Evolutionary conservation across 2,329 filamentous ascomycete genomes (phyloP), one percentile per base, ranked within the genome.

Genomic region (Huntiella abstrusa): DNA sequence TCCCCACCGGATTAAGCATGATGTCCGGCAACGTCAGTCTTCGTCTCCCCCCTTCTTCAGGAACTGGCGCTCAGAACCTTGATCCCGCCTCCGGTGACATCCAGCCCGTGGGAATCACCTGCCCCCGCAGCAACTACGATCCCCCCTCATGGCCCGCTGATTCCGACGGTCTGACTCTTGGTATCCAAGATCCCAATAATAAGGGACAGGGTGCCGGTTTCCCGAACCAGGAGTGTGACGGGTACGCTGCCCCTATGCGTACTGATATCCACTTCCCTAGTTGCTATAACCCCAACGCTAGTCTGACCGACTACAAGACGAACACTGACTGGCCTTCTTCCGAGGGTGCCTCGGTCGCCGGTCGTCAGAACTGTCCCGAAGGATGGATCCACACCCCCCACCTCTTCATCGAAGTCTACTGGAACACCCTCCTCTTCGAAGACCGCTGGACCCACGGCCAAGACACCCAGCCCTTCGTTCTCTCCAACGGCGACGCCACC

Each of bases 1-100:
- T 85, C 64, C 83, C 82, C 8, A 57, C 68, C 7, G 79, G 77
- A 15, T 69, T 88, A 53, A 73, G 77, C 56, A 83, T 88, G 66
- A 55, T 87, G 47, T 74, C 70, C 50, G 83, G 83, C 43, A 67
- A 83, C 55, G 62, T 73, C 10, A 66, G 58, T 56, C 64, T 68
- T 49, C 72, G 80, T 46, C 64, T 69, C 15, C 69, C 70, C 51
- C 76, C 76, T n/a, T 57, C 61, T 36, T 64, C 64, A 43, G 70
- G 70, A 35, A 33, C 36, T 5, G 68, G 68, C 44, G 64, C 54
- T 35, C 51, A 57, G 51, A 68, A 73, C 53, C 62, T 71, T 35
- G 68, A 77, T 54, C 67, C 71, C 10, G 60, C 62, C 46, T 59
- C 66, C 44, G 72, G 72, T 7, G 57, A 64, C 15, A 59, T 75